Evolutionary conservation across 345 rosid genomes (phyloP), one percentile per base, ranked within the genome.

Genomic region (Eucalyptus coolabah): DNA sequence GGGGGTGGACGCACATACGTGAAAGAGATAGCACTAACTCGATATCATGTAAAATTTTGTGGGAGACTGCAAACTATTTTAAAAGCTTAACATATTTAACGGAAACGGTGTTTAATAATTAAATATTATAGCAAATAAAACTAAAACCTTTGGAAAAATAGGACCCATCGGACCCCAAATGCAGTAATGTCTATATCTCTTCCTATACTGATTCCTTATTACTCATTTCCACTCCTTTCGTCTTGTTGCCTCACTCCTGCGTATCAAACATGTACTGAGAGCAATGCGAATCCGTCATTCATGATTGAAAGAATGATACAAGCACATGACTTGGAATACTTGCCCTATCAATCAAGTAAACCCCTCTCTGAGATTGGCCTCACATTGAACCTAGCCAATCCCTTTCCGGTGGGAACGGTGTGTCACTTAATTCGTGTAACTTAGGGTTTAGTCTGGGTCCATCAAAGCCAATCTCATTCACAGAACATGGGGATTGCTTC

Each of bases 41-140:
- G 3, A 65, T 65, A 65, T 7, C 1, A n/a, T n/a, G 37, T 65
- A 0, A 65, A 32, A n/a, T 65, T 65, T 65, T 65, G 11, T n/a
- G 6, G 6, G 5, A 65, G 1, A 65, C 2, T 65, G 0, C 3
- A 4, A 65, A 65, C 1, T 65, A 15, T 30, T 65, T 4, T 63
- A 13, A 63, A 63, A 63, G 8, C 9, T 63, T 53, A 63, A 63
- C 8, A 14, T 30, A 12, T 63, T 63, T 28, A 30, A 65, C 4
- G 5, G 5, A n/a, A 15, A 14, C 0, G 2, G 1, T 65, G 10
- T n/a, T 15, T n/a, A 2, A 15, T 65, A n/a, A 30, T 30, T n/a
- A n/a, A 65, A 65, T 30, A 65, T 65, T n/a, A 30, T 4, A 65
- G 37, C 19, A 30, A 65, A n/a, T 65, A 65, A 65, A 65, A 65